These are phyloP conservation scores for Erodium texanum DNA, from an alignment of 441 rosid genomes.

Conservation along the genomic window DNA sequence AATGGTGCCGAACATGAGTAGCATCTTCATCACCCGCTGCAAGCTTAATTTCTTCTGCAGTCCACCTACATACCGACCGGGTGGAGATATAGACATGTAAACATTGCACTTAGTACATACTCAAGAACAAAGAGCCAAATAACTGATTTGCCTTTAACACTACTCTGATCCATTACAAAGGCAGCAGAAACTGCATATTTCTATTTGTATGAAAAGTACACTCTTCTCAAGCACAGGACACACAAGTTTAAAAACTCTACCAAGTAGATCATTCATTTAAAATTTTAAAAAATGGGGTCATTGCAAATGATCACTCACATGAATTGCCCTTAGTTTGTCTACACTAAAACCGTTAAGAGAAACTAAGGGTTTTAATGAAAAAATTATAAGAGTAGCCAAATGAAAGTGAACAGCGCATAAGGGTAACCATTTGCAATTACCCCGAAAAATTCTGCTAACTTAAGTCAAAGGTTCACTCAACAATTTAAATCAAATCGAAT, in stretches of 20 bases:
- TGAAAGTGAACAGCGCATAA: background rate
- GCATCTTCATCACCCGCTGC: conserved; percentile 56
- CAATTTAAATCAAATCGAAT: background rate
- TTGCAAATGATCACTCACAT: too few species aligned
- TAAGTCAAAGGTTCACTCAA: background rate
- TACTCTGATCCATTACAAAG: background rate
- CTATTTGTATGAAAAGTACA: background rate
- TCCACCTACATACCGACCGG: conserved; percentile 43
- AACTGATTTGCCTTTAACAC: background rate
- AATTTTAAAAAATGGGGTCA: too few species aligned
- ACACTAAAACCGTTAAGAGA: too few species aligned
- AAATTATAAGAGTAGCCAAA: too few species aligned
- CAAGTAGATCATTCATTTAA: background rate
- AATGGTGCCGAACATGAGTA: conserved; percentile 50
- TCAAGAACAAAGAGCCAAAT: background rate
- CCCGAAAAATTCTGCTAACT: background rate
- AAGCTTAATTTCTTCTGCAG: conserved; percentile 53
- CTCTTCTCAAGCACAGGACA: background rate
- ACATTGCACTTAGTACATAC: background rate
- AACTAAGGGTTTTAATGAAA: too few species aligned
- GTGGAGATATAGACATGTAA: conserved; percentile 24
- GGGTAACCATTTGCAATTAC: too few species aligned
- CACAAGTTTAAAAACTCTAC: background rate
- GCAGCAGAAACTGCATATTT: background rate
- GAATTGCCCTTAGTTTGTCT: too few species aligned